Base-by-base conservation (phyloP, 73 alveolate species). In the Halteria grandinella region DNA sequence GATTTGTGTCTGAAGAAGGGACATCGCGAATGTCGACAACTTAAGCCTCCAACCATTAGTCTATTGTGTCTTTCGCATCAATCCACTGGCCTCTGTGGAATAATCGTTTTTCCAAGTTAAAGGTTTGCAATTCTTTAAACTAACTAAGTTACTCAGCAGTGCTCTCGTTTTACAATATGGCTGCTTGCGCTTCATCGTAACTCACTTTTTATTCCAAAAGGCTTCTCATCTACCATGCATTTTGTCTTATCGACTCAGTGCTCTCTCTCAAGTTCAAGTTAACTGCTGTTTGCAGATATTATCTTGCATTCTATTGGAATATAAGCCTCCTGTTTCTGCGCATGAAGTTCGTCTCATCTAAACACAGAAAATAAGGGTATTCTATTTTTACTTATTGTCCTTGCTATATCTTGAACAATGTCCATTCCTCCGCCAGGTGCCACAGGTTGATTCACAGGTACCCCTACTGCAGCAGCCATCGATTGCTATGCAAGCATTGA, bases 41-140 rank as follows among this genome's bases (percentile, higher is more conserved):
- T 72, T 95, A 92, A 2, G 98, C 99, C 86, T 95, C 99, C 21
- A 95, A 70, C 97, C 99, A 95, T 84, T 95, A 89, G 69, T 95
- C 94, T 11, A 95, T 95, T n/a, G 99, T 95, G 62, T 95, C 99
- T 75, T 95, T 95, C 0, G 86, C 97, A 93, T 95, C 99, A 0
- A 95, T 89, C 99, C 99, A 95, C 64, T 95, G 92, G 14, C 99
- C 99, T 0, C 85, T 76, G 72, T 93, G 79, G 73, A 88, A 91
- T 34, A 85, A 44, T 36, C 97, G 73, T 70, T 93, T 88, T 23
- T 83, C 76, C 49, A 91, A 75, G 76, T 91, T 94, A 82, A 91
- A 73, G 60, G 70, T 87, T 78, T 88, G 88, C 8, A 86, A 71
- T 39, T 52, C 91, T 34, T 79, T 77, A 40, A 69, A 63, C 32